These are phyloP conservation scores for Hypoxylon sp. DNA, from an alignment of 2,329 filamentous ascomycete species.

Conservation along the genomic window DNA sequence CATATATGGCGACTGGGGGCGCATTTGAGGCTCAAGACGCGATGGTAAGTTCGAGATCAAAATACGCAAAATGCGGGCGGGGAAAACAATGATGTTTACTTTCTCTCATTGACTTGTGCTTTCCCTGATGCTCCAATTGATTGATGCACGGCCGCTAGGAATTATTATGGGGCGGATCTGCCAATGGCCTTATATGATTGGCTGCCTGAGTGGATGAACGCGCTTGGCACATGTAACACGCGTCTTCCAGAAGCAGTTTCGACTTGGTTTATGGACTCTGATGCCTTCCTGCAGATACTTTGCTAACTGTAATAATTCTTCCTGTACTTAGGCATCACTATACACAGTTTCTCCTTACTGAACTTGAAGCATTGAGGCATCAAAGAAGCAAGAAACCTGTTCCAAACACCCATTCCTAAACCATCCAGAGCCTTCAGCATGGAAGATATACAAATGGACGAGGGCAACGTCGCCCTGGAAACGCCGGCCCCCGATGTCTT, in stretches of 20 bases:
- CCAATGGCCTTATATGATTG: conserved; percentile 19
- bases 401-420: neutral
- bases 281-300: neutral
- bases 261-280: conserved; percentile 4
- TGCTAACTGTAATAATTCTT: neutral
- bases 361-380: neutral
- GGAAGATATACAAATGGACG: conserved; percentile 60
- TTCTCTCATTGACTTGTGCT: conserved; percentile 28
- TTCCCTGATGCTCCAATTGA: conserved; percentile 44
- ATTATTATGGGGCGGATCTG: conserved; percentile 36
- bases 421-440: conserved; percentile 46
- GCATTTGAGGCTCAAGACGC: conserved; percentile 16
- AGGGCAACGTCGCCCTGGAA: conserved; percentile 55
- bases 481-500: conserved; percentile 62
- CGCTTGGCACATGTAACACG: conserved; percentile 43
- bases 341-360: neutral
- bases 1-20: neutral
- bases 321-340: conserved; percentile 3
- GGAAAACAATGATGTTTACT: conserved; percentile 43
- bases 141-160: conserved; percentile 31
- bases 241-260: conserved; percentile 38
- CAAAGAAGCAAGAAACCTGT: neutral
- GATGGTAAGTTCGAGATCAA: conserved; percentile 6
- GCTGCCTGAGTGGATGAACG: conserved; percentile 28
- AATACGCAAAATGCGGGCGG: conserved; percentile 22